A percentile compares a stretch with the other conserved stretches of the same genome.
phyloP scores from a whole-genome alignment of 148 eudicot genomes.

The Fagopyrum esculentum region DNA sequence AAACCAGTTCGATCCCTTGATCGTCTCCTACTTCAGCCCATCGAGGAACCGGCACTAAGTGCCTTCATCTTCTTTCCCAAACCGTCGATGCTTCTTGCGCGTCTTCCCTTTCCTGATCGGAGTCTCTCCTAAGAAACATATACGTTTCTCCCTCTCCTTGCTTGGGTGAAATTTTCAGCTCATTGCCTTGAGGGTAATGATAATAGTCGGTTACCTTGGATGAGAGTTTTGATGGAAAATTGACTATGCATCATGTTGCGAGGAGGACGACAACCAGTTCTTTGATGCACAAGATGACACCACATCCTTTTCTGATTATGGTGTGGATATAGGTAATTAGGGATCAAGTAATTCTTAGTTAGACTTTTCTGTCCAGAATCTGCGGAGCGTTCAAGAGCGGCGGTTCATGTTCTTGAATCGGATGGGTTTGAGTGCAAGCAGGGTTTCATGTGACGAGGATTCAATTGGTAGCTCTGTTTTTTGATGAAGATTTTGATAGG shows the following conservation, averaged over 20 bases:
- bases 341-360: background rate
- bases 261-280: background rate
- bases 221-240: slow-evolving; percentile 3
- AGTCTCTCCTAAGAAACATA: no score
- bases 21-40: no score
- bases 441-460: slow-evolving; percentile 17
- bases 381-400: slow-evolving; percentile 2
- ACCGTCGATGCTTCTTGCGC: no score
- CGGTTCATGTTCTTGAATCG: slow-evolving; percentile 3
- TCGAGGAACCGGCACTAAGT: no score
- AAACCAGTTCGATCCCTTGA: no score
- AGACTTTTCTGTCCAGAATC: background rate
- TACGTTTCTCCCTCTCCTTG: no score
- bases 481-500: slow-evolving; percentile 24
- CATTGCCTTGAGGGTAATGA: slow-evolving; percentile 21
- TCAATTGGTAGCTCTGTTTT: slow-evolving; percentile 20
- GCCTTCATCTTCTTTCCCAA: no score
- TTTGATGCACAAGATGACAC: slow-evolving; percentile 11
- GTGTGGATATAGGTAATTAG: background rate
- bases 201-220: background rate
- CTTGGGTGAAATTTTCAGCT: slow-evolving; percentile 34
- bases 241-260: background rate
- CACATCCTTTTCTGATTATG: background rate
- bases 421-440: slow-evolving; percentile 25
- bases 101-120: no score